A percentile compares a stretch with the other conserved stretches of the same genome.
Evolutionary conservation across 805 yeast genomes (phyloP).

Genomic region (Candida krabiensis): DNA sequence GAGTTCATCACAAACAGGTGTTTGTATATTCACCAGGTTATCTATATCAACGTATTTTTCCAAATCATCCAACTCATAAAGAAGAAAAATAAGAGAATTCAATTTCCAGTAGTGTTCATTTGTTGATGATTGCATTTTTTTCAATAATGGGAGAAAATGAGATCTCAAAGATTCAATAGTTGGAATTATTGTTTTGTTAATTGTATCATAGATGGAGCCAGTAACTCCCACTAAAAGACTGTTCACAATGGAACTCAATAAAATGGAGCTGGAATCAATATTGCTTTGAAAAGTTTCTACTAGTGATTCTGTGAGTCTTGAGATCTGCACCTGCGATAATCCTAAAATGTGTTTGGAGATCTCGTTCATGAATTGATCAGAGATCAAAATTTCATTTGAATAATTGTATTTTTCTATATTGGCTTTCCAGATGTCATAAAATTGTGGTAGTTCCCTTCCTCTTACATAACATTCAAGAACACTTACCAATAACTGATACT

Average conservation of each 20-base stretch:
- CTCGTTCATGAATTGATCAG: conserved; percentile 33
- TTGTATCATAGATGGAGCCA: conserved; percentile 31
- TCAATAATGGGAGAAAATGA: conserved; percentile 24
- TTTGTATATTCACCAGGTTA: conserved; percentile 2
- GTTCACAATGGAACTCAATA: conserved; percentile 32
- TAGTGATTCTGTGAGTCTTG: conserved; percentile 24
- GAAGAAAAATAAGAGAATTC: conserved; percentile 45
- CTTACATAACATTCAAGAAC: conserved; percentile 44
- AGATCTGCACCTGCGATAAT: conserved; percentile 50
- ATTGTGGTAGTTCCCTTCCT: conserved; percentile 57
- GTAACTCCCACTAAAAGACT: conserved; percentile 40
- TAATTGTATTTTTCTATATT: conserved; percentile 12
- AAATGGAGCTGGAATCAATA: conserved; percentile 12
- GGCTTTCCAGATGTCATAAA: conserved; percentile 47
- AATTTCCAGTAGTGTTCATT: conserved; percentile 43
- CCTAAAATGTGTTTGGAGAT: conserved; percentile 42
- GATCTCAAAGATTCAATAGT: conserved; percentile 17
- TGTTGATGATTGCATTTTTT: conserved; percentile 8
- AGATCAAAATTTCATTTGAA: conserved; percentile 7
- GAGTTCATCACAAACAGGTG: conserved; percentile 12
- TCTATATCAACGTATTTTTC: conserved; percentile 1
- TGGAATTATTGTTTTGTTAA: conserved; percentile 20
- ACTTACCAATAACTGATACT: conserved; percentile 4
- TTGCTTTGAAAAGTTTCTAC: conserved; percentile 11
- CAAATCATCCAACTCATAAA: conserved; percentile 40